phyloP scores from a whole-genome alignment of 768 basidiomycete species.

The Auricularia auricula-judae region DNA sequence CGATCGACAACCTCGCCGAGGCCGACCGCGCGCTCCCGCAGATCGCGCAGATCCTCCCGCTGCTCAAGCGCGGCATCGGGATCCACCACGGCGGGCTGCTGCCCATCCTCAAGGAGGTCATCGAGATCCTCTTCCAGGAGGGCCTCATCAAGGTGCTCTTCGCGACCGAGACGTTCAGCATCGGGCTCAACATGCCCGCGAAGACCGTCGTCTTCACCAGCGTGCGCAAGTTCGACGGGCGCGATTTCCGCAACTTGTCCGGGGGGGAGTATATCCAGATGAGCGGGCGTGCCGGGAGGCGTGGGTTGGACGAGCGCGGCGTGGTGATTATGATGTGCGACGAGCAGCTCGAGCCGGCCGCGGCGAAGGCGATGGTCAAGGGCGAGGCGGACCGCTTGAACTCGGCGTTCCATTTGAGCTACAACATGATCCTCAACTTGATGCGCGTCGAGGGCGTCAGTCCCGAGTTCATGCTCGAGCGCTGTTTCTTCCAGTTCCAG shows the following conservation, averaged over 20 bases:
- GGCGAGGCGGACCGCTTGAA: conserved; percentile 94
- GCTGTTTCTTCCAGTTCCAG: conserved; percentile 98
- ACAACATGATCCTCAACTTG: conserved; percentile 97
- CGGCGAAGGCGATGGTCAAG: conserved; percentile 95
- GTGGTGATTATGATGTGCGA: conserved; percentile 99
- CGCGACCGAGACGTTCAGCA: conserved; percentile 97
- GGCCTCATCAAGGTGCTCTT: conserved; percentile 96
- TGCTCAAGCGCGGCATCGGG: conserved; percentile 90
- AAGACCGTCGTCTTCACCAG: conserved; percentile 98
- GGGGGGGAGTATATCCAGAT: conserved; percentile 99
- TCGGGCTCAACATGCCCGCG: conserved; percentile 97
- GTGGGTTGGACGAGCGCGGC: conserved; percentile 95
- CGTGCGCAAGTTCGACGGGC: conserved; percentile 92
- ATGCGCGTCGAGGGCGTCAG: conserved; percentile 98
- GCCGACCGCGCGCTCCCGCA: conserved; percentile 88
- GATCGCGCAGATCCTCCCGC: conserved; percentile 83
- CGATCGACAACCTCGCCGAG: conserved; percentile 76
- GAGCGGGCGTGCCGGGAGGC: conserved; percentile 95
- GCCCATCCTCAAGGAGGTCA: conserved; percentile 96
- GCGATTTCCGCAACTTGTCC: conserved; percentile 85
- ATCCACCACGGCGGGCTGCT: conserved; percentile 97
- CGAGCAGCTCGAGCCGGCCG: conserved; percentile 86
- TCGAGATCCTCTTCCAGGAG: conserved; percentile 98
- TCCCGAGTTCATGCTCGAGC: conserved; percentile 95
- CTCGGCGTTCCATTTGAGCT: conserved; percentile 96